Evolutionary conservation across 225 moss, liverwort and hornwort genomes (phyloP).

Genomic region (Rhytidiadelphus loreus): DNA sequence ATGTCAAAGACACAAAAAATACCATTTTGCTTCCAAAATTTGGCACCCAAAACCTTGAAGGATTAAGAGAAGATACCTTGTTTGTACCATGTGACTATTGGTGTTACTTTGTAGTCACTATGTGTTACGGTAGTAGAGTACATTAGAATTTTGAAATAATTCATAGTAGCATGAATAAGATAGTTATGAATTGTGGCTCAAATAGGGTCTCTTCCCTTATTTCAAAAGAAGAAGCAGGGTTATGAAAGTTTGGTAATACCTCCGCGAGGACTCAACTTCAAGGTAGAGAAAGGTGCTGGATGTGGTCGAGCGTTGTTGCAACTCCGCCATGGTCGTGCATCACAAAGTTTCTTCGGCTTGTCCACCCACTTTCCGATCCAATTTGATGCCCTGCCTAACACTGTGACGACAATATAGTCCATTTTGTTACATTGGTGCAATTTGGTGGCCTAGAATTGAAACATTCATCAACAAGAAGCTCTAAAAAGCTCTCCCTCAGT

Average conservation of each 20-base stretch:
- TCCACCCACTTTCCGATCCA: conserved; percentile 17
- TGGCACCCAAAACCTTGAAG: background rate
- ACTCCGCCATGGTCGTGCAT: conserved; percentile 20
- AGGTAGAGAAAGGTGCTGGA: conserved; percentile 33
- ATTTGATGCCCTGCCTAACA: conserved; percentile 15
- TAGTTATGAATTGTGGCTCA: background rate
- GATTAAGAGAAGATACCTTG: no score
- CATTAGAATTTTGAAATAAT: background rate
- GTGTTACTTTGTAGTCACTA: background rate
- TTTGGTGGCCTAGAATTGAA: background rate
- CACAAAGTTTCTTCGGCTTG: conserved; percentile 5
- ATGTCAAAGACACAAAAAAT: background rate
- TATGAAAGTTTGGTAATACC: background rate
- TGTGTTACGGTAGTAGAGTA: background rate
- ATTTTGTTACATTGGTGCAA: background rate
- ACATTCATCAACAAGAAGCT: no score
- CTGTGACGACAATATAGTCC: background rate
- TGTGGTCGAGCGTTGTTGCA: background rate
- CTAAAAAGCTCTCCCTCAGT: accelerated
- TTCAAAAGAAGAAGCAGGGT: accelerated
- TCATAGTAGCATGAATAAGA: no score
- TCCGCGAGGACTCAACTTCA: conserved; percentile 21
- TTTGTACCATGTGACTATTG: background rate
- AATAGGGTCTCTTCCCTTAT: accelerated
- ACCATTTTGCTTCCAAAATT: background rate